Percentiles rank a stretch among this genome's conserved stretches.
These are phyloP conservation scores for Lolium perenne DNA, from an alignment of 176 grass and related monocot species.

Conservation along the genomic window DNA sequence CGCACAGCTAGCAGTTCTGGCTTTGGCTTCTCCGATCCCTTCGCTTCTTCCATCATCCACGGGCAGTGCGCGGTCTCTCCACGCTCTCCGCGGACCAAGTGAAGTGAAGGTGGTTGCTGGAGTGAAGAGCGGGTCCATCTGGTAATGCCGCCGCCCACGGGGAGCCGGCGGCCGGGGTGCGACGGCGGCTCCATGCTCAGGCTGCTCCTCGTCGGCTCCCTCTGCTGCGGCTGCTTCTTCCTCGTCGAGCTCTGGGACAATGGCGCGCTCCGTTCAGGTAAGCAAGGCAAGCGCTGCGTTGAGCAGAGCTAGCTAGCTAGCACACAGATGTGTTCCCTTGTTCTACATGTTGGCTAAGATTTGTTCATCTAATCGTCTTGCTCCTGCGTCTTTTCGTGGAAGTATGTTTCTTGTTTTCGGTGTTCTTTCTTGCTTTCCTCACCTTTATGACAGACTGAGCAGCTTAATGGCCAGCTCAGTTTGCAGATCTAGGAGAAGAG, in stretches of 20 bases:
- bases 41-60: neutral
- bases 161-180: conserved; percentile 14
- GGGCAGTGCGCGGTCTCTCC: neutral
- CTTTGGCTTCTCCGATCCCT: neutral
- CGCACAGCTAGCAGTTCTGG: neutral
- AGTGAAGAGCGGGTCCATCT: neutral
- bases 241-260: neutral
- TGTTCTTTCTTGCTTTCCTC: neutral
- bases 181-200: neutral
- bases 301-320: neutral
- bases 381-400: neutral
- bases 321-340: neutral
- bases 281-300: neutral
- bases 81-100: neutral
- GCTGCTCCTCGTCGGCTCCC: conserved; percentile 10
- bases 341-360: neutral
- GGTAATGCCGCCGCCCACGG: conserved; percentile 20
- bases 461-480: neutral
- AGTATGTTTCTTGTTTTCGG: neutral
- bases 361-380: neutral
- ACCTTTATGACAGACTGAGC: neutral
- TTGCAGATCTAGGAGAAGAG: neutral
- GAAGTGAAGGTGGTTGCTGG: neutral
- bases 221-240: conserved; percentile 37
- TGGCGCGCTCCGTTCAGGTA: conserved; percentile 35